phyloP scores from a whole-genome alignment of 2,329 filamentous ascomycete genomes.

The Volutella citrinella region DNA sequence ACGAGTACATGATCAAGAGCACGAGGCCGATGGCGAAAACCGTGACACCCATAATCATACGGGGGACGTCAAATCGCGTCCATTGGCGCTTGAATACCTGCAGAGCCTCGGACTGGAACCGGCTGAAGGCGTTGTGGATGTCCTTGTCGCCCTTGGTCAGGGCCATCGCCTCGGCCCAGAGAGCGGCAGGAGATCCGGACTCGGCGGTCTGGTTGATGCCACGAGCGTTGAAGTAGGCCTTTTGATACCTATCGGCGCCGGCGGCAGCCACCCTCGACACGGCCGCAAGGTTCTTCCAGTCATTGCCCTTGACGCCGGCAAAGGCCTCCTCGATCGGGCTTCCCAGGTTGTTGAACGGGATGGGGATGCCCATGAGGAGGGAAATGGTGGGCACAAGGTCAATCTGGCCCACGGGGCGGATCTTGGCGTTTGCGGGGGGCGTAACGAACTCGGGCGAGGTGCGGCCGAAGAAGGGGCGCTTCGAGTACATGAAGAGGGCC shows the following conservation, averaged over 20 bases:
- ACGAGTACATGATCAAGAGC: slow-evolving; percentile 71
- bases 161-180: slow-evolving; percentile 48
- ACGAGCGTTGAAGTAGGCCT: slow-evolving; percentile 72
- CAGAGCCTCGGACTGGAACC: slow-evolving; percentile 78
- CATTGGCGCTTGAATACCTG: slow-evolving; percentile 78
- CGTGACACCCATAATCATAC: slow-evolving; percentile 77
- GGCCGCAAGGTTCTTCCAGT: slow-evolving; percentile 73
- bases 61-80: slow-evolving; percentile 85
- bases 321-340: slow-evolving; percentile 94
- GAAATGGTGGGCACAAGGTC: slow-evolving; percentile 92
- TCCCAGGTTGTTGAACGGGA: slow-evolving; percentile 95
- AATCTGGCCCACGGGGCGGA: slow-evolving; percentile 77
- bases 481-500: slow-evolving; percentile 98
- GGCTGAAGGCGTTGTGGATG: slow-evolving; percentile 58
- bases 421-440: slow-evolving; percentile 71
- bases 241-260: slow-evolving; percentile 86
- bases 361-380: slow-evolving; percentile 82
- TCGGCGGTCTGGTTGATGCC: slow-evolving; percentile 62
- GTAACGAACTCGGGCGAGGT: slow-evolving; percentile 56
- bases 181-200: slow-evolving; percentile 32
- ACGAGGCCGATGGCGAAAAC: slow-evolving; percentile 68
- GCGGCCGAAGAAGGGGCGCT: slow-evolving; percentile 78
- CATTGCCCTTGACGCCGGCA: slow-evolving; percentile 62
- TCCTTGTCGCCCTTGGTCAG: slow-evolving; percentile 37
- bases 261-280: slow-evolving; percentile 77